phyloP scores from a whole-genome alignment of 1,284 basidiomycete species.

The Puccinia sorghi region DNA sequence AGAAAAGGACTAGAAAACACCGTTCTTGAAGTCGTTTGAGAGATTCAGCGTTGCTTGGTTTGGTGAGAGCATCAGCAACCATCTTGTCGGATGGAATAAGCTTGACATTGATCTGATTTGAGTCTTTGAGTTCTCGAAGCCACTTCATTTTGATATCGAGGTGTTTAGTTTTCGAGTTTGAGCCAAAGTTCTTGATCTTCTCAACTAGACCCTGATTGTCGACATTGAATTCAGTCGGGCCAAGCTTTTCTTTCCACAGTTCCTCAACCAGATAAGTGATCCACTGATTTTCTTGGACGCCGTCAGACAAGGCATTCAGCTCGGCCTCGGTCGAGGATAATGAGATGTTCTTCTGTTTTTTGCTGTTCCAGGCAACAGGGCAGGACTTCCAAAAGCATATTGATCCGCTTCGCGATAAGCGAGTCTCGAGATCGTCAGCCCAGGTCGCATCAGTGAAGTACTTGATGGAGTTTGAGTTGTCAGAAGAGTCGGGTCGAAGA shows the following conservation, averaged over 20 bases:
- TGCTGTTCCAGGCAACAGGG: background rate
- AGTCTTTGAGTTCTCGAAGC: background rate
- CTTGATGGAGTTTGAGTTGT: background rate
- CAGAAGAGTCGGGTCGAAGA: background rate
- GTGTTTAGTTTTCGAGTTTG: background rate
- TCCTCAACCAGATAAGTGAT: background rate
- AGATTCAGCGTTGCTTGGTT: background rate
- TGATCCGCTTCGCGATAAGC: background rate
- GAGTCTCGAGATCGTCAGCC: background rate
- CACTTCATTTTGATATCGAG: background rate
- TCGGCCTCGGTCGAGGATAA: background rate
- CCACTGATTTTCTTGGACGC: background rate
- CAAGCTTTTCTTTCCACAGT: background rate
- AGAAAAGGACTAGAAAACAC: background rate
- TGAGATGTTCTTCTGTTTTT: background rate
- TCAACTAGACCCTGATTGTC: slow-evolving; percentile 1
- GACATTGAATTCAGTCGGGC: background rate
- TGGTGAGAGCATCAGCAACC: background rate
- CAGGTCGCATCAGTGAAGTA: background rate
- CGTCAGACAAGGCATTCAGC: background rate
- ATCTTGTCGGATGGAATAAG: background rate
- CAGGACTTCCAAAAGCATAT: background rate
- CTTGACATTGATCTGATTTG: background rate
- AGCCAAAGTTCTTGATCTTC: background rate
- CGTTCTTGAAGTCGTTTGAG: background rate